phyloP scores from a whole-genome alignment of 345 rosid species.

The Orychophragmus violaceus region DNA sequence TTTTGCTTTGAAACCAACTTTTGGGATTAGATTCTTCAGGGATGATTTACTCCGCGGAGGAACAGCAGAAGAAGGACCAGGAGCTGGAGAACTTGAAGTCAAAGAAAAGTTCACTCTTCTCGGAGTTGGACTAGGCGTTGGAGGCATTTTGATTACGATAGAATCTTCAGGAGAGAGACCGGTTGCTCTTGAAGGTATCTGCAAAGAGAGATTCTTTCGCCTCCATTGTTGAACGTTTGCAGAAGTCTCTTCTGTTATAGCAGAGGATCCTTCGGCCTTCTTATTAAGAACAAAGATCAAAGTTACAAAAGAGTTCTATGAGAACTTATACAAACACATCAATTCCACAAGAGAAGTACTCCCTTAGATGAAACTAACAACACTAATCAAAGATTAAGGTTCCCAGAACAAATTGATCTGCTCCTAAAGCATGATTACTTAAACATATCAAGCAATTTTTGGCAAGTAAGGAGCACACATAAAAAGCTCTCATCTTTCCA shows the following conservation, averaged over 20 bases:
- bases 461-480: background rate
- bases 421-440: background rate
- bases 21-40: conserved; percentile 45
- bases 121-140: conserved; percentile 73
- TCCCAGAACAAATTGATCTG: background rate
- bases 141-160: conserved; percentile 55
- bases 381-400: conserved; percentile 7
- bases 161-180: conserved; percentile 45
- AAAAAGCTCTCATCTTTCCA: background rate
- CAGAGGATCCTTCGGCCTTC: conserved; percentile 47
- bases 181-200: conserved; percentile 62
- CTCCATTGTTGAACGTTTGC: conserved; percentile 48
- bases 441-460: background rate
- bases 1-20: conserved; percentile 35
- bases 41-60: conserved; percentile 46
- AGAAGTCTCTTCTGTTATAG: conserved; percentile 45
- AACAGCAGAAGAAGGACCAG: conserved; percentile 43
- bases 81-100: conserved; percentile 49
- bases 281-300: conserved; percentile 8
- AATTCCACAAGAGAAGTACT: background rate
- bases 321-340: conserved; percentile 5
- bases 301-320: background rate
- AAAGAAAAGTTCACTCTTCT: conserved; percentile 71
- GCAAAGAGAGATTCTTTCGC: conserved; percentile 60
- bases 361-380: conserved; percentile 1